Percentiles rank a stretch among this genome's conserved stretches.
These are phyloP conservation scores for Penicillium parvum DNA, from an alignment of 495 filamentous ascomycete species.

Conservation along the genomic window DNA sequence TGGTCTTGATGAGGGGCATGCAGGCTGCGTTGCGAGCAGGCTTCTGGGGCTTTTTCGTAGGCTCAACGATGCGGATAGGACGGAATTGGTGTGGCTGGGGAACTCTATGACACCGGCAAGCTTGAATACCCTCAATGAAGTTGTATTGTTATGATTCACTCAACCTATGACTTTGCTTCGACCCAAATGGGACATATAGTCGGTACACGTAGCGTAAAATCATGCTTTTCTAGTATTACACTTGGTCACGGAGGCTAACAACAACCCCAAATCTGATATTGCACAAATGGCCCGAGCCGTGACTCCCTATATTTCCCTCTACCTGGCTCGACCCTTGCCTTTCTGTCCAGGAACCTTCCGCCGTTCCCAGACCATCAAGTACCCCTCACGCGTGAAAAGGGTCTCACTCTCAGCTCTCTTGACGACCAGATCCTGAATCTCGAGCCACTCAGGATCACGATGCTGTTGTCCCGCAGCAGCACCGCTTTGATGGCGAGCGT, in stretches of 20 bases:
- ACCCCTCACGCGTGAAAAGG: slow-evolving; percentile 86
- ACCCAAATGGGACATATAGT: neutral
- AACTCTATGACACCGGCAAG: slow-evolving; percentile 23
- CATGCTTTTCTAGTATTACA: too few species aligned
- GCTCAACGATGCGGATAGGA: slow-evolving; percentile 42
- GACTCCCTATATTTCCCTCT: slow-evolving; percentile 6
- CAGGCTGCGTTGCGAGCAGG: slow-evolving; percentile 41
- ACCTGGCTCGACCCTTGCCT: slow-evolving; percentile 29
- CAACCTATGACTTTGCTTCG: too few species aligned
- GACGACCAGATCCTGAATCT: slow-evolving; percentile 92
- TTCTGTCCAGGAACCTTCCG: slow-evolving; percentile 53
- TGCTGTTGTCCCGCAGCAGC: slow-evolving; percentile 28
- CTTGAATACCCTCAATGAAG: neutral
- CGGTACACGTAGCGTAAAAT: too few species aligned
- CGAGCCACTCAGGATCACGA: slow-evolving; percentile 70
- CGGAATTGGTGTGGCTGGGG: slow-evolving; percentile 47
- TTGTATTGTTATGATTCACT: too few species aligned
- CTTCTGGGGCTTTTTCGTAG: slow-evolving; percentile 42
- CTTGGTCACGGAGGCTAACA: too few species aligned
- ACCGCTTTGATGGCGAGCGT: slow-evolving; percentile 26
- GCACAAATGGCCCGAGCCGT: neutral
- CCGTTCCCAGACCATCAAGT: slow-evolving; percentile 95
- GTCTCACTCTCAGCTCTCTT: slow-evolving; percentile 80
- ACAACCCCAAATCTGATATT: neutral
- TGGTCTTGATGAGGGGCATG: slow-evolving; percentile 43